A percentile compares a stretch with the other conserved stretches of the same genome.
phyloP scores from a whole-genome alignment of 2,329 filamentous ascomycete genomes.

The Thelonectria rubi region DNA sequence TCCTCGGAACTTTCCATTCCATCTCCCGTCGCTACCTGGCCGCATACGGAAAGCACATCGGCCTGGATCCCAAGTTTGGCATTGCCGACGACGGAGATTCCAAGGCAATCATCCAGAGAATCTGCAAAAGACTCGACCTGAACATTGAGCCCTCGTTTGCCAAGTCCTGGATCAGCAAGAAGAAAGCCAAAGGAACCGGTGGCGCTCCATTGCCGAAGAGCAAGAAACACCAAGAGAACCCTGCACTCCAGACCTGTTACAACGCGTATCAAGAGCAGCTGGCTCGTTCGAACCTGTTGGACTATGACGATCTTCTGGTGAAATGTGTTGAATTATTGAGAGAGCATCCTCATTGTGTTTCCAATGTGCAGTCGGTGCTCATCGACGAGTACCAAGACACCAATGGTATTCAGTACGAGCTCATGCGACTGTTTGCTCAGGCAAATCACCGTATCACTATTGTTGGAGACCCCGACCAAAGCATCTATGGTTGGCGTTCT shows the following conservation, averaged over 20 bases:
- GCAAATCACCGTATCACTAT: conserved; percentile 82
- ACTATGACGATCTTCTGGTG: conserved; percentile 93
- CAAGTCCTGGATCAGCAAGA: conserved; percentile 79
- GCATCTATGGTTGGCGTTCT: conserved; percentile 95
- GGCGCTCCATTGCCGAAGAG: conserved; percentile 52
- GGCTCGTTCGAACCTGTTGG: conserved; percentile 79
- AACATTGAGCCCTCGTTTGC: conserved; percentile 75
- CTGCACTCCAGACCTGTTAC: conserved; percentile 75
- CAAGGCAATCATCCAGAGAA: conserved; percentile 79
- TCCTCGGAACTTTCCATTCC: conserved; percentile 95
- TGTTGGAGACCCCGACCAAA: conserved; percentile 96
- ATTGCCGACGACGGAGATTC: conserved; percentile 90
- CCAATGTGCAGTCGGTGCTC: conserved; percentile 88
- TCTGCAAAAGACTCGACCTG: conserved; percentile 78
- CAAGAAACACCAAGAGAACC: conserved; percentile 50
- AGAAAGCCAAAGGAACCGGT: conserved; percentile 65
- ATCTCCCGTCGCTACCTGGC: conserved; percentile 86
- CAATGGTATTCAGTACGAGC: conserved; percentile 91
- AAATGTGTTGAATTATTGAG: conserved; percentile 82
- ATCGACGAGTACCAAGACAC: conserved; percentile 99
- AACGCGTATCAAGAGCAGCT: conserved; percentile 82
- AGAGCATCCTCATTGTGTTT: conserved; percentile 79
- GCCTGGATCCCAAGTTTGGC: conserved; percentile 82
- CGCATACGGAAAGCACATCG: conserved; percentile 85
- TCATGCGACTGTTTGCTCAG: conserved; percentile 89